Conservation (phyloP, 352 stramenopile species). For the Phytophthora boehmeriae region DNA sequence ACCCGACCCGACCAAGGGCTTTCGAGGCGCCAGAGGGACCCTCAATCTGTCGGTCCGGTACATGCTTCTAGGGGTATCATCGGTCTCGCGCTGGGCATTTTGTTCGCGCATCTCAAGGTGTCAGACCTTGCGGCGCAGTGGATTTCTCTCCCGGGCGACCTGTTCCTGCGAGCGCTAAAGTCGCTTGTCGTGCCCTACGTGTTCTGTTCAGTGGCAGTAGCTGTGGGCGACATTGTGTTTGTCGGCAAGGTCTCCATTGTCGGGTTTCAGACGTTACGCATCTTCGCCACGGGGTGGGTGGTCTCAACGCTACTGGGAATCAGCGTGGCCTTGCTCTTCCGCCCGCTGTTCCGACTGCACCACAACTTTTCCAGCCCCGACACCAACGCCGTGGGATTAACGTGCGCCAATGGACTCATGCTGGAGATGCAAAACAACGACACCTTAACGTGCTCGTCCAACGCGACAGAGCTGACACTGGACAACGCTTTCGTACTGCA, state of each 20-base stretch:
- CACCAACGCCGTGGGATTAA: slow-evolving; percentile 53
- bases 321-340: slow-evolving; percentile 59
- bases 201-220: slow-evolving; percentile 80
- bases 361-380: slow-evolving; percentile 17
- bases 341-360: slow-evolving; percentile 53
- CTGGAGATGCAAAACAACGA: slow-evolving; percentile 36
- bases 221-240: slow-evolving; percentile 77
- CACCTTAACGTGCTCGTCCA: slow-evolving; percentile 35
- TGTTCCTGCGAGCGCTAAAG: slow-evolving; percentile 81
- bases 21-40: slow-evolving; percentile 46
- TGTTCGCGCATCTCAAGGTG: slow-evolving; percentile 49
- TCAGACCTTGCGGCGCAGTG: slow-evolving; percentile 49
- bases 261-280: slow-evolving; percentile 62
- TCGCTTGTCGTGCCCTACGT: slow-evolving; percentile 82
- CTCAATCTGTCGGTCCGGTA: slow-evolving; percentile 56
- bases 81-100: slow-evolving; percentile 56
- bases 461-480: slow-evolving; percentile 24
- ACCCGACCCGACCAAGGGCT: slow-evolving; percentile 32
- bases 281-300: slow-evolving; percentile 68
- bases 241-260: slow-evolving; percentile 77
- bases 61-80: slow-evolving; percentile 59
- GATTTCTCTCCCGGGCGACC: slow-evolving; percentile 72
- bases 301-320: slow-evolving; percentile 55
- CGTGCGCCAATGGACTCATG: slow-evolving; percentile 49
- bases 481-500: slow-evolving; percentile 47